Evolutionary conservation across 306 rosid genomes (phyloP), one percentile per base, ranked within the genome.

Genomic region (Nissolia schottii): DNA sequence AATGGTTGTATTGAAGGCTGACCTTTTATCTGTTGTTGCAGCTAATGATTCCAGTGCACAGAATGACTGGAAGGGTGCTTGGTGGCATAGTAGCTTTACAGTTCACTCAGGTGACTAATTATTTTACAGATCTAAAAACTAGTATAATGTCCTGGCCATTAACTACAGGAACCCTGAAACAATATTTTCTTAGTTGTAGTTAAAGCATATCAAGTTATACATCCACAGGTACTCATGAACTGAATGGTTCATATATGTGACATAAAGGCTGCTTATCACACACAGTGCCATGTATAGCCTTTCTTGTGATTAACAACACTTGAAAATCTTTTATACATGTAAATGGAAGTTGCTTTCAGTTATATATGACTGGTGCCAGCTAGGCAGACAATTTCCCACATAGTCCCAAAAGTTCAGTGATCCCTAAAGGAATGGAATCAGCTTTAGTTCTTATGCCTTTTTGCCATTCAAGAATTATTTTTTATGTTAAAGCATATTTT

Each of bases 61-160:
- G 70, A 94, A 94, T 76, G 90, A 94, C 79, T 94, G 97, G 98
- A 87, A 89, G 77, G 98, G 98, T 9, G 91, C 96, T 71, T 94
- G 98, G 98, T 91, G 96, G 98, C 98, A 94, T 82, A 91, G 95
- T 75, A 85, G 97, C 83, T 86, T 94, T 27, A 59, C 79, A 38
- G 83, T 83, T 64, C 91, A 86, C 83, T 85, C 97, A 75, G 98
- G 98, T 93, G 78, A 69, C 31, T 83, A 68, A 48, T 79, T 71
- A 46, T 57, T 64, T 40, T 64, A 45, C 46, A 20, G 48, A 56
- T 71, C 1, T 45, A 28, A 16, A 51, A 46, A 1, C 28, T 43
- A 71, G 29, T 34, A 35, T 3, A 68, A 15, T 70, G 40, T 48
- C 50, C 23, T 38, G 35, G 70, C 53, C 29, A 50, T 32, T 28